These are phyloP conservation scores for Magnusiomyces starmeri DNA, from an alignment of 1,139 yeast genomes.

Conservation along the genomic window DNA sequence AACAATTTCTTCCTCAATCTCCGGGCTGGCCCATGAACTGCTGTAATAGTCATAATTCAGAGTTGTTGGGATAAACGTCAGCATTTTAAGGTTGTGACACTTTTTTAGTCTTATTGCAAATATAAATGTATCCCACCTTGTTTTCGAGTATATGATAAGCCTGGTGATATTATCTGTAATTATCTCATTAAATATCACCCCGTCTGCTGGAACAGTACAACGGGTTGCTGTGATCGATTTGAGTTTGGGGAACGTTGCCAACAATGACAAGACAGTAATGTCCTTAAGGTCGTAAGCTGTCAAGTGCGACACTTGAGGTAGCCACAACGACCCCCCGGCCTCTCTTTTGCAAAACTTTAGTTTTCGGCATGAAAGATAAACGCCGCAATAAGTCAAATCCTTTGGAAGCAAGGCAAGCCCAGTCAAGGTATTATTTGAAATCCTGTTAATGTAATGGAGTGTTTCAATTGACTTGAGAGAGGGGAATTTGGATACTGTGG, in stretches of 20 bases:
- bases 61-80: conserved; percentile 1
- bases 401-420: background rate
- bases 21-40: background rate
- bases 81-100: background rate
- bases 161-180: background rate
- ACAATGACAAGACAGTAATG: background rate
- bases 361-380: background rate
- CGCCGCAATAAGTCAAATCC: background rate
- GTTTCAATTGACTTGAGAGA: background rate
- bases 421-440: background rate
- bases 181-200: background rate
- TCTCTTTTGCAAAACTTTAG: background rate
- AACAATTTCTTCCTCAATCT: background rate
- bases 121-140: background rate
- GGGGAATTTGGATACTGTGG: background rate
- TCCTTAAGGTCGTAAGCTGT: background rate
- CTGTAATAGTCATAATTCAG: background rate
- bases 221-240: background rate
- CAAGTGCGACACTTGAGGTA: conserved; percentile 3
- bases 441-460: background rate
- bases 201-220: background rate
- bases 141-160: background rate
- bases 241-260: background rate
- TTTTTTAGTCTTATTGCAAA: background rate
- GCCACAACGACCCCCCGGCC: too few relatives aligned